These are phyloP conservation scores for Cladosporium austrohemisphaericum DNA, from an alignment of 2,329 filamentous ascomycete genomes.

Conservation along the genomic window DNA sequence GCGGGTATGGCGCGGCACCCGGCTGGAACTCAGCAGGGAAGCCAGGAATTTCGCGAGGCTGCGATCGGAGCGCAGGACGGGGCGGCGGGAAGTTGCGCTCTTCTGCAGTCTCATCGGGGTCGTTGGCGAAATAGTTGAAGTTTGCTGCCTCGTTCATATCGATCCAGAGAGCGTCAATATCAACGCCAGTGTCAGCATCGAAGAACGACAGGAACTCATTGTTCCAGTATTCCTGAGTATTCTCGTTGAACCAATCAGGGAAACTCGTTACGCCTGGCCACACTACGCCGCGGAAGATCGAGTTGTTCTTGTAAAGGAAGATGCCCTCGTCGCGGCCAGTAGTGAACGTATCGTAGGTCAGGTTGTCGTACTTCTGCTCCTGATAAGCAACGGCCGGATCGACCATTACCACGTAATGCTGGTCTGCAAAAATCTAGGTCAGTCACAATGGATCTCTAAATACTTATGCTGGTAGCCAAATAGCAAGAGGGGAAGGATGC, in stretches of 20 bases:
- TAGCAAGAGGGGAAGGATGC: no score
- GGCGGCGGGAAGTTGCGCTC: slow-evolving; percentile 53
- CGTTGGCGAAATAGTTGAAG: slow-evolving; percentile 16
- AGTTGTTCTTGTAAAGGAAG: slow-evolving; percentile 53
- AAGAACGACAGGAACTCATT: slow-evolving; percentile 66
- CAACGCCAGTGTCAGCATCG: slow-evolving; percentile 58
- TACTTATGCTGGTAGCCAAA: no score
- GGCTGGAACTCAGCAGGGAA: slow-evolving; percentile 68
- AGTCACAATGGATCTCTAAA: no score
- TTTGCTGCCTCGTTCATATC: slow-evolving; percentile 28
- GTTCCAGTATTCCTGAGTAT: slow-evolving; percentile 66
- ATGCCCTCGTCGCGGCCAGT: slow-evolving; percentile 36
- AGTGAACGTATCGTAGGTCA: slow-evolving; percentile 17
- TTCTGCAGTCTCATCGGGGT: slow-evolving; percentile 29
- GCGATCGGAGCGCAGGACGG: slow-evolving; percentile 46
- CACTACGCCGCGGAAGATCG: slow-evolving; percentile 60
- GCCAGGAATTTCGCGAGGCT: slow-evolving; percentile 63
- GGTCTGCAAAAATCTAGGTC: no score
- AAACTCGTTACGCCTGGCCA: slow-evolving; percentile 61
- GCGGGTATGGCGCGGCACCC: slow-evolving; percentile 11
- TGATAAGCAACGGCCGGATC: slow-evolving; percentile 55
- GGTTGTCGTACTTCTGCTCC: slow-evolving; percentile 19
- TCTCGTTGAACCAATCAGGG: slow-evolving; percentile 68
- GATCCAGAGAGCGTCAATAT: slow-evolving; percentile 70
- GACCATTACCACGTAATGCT: slow-evolving; percentile 61